Evolutionary conservation across 352 stramenopile species (phyloP).

Genomic region (Pythium sukuiense): DNA sequence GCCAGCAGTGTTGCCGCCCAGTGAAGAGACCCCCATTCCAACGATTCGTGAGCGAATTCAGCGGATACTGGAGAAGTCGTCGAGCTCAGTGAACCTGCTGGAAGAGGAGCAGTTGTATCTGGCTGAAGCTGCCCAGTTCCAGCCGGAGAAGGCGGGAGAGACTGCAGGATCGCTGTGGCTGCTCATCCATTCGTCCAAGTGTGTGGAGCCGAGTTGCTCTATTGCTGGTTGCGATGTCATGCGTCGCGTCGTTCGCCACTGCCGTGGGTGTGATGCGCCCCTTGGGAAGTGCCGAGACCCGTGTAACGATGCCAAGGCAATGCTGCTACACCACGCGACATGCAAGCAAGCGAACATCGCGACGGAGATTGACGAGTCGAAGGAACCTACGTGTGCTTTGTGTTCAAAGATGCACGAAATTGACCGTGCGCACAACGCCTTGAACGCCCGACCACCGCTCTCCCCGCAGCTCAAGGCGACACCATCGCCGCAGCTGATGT

Average conservation of each 20-base stretch:
- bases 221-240: slow-evolving; percentile 70
- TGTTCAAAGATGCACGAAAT: slow-evolving; percentile 72
- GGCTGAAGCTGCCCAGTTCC: slow-evolving; percentile 58
- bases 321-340: slow-evolving; percentile 68
- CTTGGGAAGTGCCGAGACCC: slow-evolving; percentile 65
- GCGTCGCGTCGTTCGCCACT: slow-evolving; percentile 68
- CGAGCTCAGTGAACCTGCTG: slow-evolving; percentile 28
- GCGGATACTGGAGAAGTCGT: slow-evolving; percentile 20
- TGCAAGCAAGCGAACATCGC: slow-evolving; percentile 27
- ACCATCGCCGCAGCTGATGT: slow-evolving; percentile 18
- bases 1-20: neutral
- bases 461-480: slow-evolving; percentile 24
- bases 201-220: slow-evolving; percentile 31
- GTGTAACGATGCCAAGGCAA: slow-evolving; percentile 78
- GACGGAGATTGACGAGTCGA: slow-evolving; percentile 34
- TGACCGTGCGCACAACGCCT: slow-evolving; percentile 60
- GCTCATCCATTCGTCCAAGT: slow-evolving; percentile 55
- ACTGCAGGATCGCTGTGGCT: slow-evolving; percentile 74
- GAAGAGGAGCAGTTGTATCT: slow-evolving; percentile 51
- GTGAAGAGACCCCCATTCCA: neutral
- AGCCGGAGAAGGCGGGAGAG: slow-evolving; percentile 45
- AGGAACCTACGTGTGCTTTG: slow-evolving; percentile 48
- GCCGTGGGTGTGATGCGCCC: slow-evolving; percentile 51
- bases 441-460: slow-evolving; percentile 27
- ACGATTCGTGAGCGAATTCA: slow-evolving; percentile 30